A percentile compares a stretch with the other conserved stretches of the same genome.
Evolutionary conservation across 805 yeast genomes (phyloP).

Genomic region (Saturnispora saitoi): DNA sequence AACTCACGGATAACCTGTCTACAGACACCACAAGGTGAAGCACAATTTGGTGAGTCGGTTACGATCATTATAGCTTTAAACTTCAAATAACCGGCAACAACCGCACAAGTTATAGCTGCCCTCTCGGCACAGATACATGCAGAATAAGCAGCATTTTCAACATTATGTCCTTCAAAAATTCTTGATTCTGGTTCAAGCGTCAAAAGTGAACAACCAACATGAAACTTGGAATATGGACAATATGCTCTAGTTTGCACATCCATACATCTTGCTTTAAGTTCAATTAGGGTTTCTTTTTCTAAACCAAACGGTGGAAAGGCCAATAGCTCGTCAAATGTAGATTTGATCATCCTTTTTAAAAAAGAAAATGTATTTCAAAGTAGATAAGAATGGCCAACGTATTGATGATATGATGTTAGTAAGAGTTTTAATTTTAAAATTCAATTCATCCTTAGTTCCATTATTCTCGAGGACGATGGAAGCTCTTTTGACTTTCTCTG

Average conservation of each 20-base stretch:
- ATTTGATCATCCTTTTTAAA: neutral
- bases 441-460: constrained; percentile 35
- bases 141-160: constrained; percentile 88
- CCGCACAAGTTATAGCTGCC: constrained; percentile 51
- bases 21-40: constrained; percentile 92
- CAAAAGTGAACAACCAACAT: constrained; percentile 76
- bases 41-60: constrained; percentile 48
- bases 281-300: neutral
- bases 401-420: constrained; percentile 16
- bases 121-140: constrained; percentile 74
- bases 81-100: constrained; percentile 32
- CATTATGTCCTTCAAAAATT: constrained; percentile 66
- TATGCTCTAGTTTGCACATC: constrained; percentile 36
- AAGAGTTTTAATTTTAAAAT: constrained; percentile 34
- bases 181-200: constrained; percentile 42
- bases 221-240: constrained; percentile 65
- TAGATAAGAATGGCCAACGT: constrained; percentile 1
- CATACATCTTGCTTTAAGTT: constrained; percentile 5
- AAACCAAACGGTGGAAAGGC: neutral
- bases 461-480: constrained; percentile 66
- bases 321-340: constrained; percentile 2
- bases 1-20: constrained; percentile 87
- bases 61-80: constrained; percentile 61
- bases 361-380: neutral
- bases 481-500: constrained; percentile 46